A percentile compares a stretch with the other conserved stretches of the same genome.
phyloP scores from a whole-genome alignment of 371 early-diverging fungal species.

The Coemansia sp. region DNA sequence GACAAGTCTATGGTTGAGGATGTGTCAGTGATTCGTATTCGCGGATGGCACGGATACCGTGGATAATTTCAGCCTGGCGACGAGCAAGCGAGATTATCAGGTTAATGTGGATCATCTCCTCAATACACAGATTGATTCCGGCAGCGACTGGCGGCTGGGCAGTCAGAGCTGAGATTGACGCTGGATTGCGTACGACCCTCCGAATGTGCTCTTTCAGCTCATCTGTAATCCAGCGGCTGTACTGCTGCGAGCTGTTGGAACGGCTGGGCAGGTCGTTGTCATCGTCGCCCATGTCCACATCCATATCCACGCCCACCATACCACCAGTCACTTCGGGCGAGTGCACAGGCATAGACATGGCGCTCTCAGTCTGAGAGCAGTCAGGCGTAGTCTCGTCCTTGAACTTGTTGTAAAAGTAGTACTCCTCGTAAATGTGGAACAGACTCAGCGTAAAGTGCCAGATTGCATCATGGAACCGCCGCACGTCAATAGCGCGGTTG shows the following conservation, averaged over 20 bases:
- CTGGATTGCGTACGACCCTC: conserved; percentile 26
- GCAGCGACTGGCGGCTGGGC: conserved; percentile 43
- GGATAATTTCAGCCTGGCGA: conserved; percentile 48
- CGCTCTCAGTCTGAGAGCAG: conserved; percentile 9
- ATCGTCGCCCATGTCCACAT: conserved; percentile 9
- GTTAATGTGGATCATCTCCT: conserved; percentile 44
- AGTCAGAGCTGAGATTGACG: conserved; percentile 14
- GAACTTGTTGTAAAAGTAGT: conserved; percentile 45
- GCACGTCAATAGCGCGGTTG: conserved; percentile 18
- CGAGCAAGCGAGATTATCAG: conserved; percentile 39
- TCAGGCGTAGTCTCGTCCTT: conserved; percentile 32
- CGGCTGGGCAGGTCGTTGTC: conserved; percentile 3
- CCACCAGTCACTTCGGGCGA: conserved; percentile 1
- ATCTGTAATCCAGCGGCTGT: conserved; percentile 30
- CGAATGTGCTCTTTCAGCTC: conserved; percentile 47
- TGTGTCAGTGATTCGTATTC: conserved; percentile 22
- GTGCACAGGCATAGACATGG: conserved; percentile 7
- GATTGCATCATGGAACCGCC: conserved; percentile 44
- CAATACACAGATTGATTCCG: conserved; percentile 27
- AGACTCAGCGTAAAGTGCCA: conserved; percentile 49
- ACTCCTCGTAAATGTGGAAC: conserved; percentile 47
- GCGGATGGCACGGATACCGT: conserved; percentile 42
- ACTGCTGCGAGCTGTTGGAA: conserved; percentile 25
- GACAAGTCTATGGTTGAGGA: not conserved
- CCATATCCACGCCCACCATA: conserved; percentile 16